Evolutionary conservation across 345 rosid species (phyloP).

Genomic region (Abelmoschus esculentus): DNA sequence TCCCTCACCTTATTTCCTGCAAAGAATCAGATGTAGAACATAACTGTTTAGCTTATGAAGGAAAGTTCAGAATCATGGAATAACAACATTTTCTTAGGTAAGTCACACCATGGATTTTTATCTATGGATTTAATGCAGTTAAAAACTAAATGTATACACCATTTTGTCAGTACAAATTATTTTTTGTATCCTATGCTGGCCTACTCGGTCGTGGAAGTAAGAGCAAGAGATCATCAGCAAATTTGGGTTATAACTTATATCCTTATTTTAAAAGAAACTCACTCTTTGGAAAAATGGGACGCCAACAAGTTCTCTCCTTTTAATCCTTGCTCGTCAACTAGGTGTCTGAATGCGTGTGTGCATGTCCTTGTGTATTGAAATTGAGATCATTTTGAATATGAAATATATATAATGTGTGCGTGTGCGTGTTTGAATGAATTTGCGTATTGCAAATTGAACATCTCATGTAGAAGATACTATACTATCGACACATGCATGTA

Average conservation of each 20-base stretch:
- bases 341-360: neutral
- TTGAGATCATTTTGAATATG: neutral
- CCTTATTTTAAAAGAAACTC: too few species aligned
- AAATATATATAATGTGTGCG: neutral
- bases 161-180: neutral
- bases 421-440: neutral
- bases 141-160: neutral
- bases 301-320: neutral
- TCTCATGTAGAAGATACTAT: neutral
- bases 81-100: neutral
- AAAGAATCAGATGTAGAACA: neutral
- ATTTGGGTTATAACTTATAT: too few species aligned
- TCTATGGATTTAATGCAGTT: neutral
- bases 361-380: neutral
- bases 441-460: too few species aligned
- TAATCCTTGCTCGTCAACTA: neutral
- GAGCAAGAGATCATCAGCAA: too few species aligned
- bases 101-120: neutral
- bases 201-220: too few species aligned
- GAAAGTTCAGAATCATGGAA: neutral
- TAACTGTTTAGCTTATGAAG: neutral
- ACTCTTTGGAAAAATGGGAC: neutral
- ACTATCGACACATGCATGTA: neutral
- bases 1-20: constrained; percentile 11
- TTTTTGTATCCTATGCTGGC: neutral